These are phyloP conservation scores for Colletotrichum tanaceti DNA, from an alignment of 2,329 filamentous ascomycete genomes.

Conservation along the genomic window DNA sequence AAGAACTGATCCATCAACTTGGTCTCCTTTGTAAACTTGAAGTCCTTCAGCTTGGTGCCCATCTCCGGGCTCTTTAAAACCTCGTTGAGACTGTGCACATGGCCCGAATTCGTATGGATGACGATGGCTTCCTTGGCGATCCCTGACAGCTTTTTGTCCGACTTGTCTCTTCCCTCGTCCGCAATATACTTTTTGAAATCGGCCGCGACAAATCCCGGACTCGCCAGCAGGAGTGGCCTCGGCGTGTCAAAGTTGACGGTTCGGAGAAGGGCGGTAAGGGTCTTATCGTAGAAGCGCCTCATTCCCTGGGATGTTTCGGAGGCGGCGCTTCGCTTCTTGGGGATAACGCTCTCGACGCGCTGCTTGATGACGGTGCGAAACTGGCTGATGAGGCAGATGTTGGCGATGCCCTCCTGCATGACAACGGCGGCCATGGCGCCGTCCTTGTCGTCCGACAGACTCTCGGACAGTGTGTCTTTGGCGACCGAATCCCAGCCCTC, in stretches of 20 bases:
- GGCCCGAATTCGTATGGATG: conserved; percentile 86
- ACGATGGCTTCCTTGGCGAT: conserved; percentile 74
- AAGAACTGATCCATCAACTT: conserved; percentile 87
- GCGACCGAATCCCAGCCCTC: conserved; percentile 88
- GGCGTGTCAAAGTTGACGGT: conserved; percentile 79
- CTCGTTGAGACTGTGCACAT: conserved; percentile 88
- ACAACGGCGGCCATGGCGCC: conserved; percentile 90
- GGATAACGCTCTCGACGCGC: conserved; percentile 73
- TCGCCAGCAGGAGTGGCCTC: conserved; percentile 84
- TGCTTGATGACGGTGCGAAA: conserved; percentile 82
- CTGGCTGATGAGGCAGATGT: conserved; percentile 85
- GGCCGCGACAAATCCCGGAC: conserved; percentile 86
- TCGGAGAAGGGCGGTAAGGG: conserved; percentile 78
- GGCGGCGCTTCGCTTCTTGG: conserved; percentile 74
- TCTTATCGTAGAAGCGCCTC: conserved; percentile 81
- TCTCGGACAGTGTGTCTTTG: conserved; percentile 79
- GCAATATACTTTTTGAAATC: conserved; percentile 82
- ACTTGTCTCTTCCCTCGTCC: conserved; percentile 66
- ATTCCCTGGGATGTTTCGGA: conserved; percentile 78
- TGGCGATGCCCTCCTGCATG: conserved; percentile 89
- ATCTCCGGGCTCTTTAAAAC: conserved; percentile 86
- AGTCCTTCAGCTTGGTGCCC: conserved; percentile 80
- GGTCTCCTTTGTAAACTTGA: conserved; percentile 88
- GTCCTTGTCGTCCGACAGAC: conserved; percentile 80
- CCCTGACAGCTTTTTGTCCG: conserved; percentile 75